phyloP scores from a whole-genome alignment of 2,329 filamentous ascomycete species.

The Cryphonectria parasitica region DNA sequence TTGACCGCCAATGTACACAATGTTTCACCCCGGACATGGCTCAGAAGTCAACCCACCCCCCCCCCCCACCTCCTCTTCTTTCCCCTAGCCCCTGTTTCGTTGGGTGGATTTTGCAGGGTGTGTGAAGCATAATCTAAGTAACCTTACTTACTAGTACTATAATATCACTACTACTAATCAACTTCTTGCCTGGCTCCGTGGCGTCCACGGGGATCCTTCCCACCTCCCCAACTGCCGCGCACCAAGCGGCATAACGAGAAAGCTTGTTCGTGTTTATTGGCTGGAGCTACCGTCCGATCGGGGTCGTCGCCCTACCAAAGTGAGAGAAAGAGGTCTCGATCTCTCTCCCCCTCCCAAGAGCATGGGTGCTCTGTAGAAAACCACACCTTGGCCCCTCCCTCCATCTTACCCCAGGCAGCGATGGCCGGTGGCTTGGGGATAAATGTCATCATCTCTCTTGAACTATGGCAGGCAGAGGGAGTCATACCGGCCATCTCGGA shows the following conservation, averaged over 20 bases:
- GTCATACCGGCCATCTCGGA: not conserved
- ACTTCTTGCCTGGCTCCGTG: not conserved
- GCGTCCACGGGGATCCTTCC: not conserved
- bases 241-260: not conserved
- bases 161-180: not conserved
- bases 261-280: slow-evolving; percentile 7
- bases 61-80: not conserved
- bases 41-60: not conserved
- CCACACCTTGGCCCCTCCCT: not conserved
- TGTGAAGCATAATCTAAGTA: not conserved
- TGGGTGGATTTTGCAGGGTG: not conserved
- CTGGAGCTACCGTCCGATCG: slow-evolving; percentile 6
- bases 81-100: not conserved
- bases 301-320: slow-evolving; percentile 11
- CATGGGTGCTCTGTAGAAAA: not conserved
- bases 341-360: not conserved
- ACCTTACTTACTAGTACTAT: not conserved
- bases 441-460: not conserved
- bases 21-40: slow-evolving; percentile 1
- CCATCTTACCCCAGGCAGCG: not conserved
- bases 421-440: slow-evolving; percentile 3
- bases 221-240: slow-evolving; percentile 12
- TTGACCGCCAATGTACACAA: not conserved
- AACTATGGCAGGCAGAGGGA: not conserved
- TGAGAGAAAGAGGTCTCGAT: not conserved